Evolutionary conservation across 202 grass and related monocot species (phyloP).

Genomic region (Saccharum hybrid): DNA sequence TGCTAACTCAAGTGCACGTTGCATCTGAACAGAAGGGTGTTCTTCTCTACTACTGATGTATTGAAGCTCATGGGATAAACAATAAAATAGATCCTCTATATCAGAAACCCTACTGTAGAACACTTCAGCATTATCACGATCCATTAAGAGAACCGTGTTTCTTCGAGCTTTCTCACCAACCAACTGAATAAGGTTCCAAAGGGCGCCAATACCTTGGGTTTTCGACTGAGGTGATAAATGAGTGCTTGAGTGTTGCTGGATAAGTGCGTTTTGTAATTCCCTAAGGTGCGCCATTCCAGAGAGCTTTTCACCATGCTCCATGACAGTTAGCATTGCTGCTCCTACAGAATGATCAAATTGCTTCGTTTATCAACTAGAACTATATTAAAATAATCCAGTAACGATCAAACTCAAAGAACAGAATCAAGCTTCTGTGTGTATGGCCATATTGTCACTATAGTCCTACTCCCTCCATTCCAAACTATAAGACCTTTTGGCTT

Average conservation of each 20-base stretch:
- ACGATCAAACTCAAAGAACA: constrained; percentile 25
- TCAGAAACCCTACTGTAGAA: constrained; percentile 98
- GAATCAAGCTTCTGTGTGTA: neutral
- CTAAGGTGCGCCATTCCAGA: constrained; percentile 88
- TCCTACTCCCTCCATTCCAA: neutral
- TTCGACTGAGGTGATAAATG: constrained; percentile 61
- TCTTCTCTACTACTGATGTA: constrained; percentile 72
- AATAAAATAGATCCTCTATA: constrained; percentile 89
- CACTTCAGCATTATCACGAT: constrained; percentile 98
- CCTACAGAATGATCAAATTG: constrained; percentile 49
- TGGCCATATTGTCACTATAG: neutral
- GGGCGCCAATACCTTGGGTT: constrained; percentile 56
- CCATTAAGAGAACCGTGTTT: constrained; percentile 93
- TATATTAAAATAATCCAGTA: constrained; percentile 12
- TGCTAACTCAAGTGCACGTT: constrained; percentile 75
- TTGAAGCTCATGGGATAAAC: constrained; percentile 81
- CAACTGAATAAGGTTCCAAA: constrained; percentile 95
- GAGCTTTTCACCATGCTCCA: constrained; percentile 98
- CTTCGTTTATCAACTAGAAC: constrained; percentile 26
- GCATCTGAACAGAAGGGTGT: constrained; percentile 66
- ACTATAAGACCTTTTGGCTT: neutral
- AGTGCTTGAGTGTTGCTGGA: constrained; percentile 54
- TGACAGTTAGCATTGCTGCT: constrained; percentile 81
- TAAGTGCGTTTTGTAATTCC: constrained; percentile 86
- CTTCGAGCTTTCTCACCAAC: constrained; percentile 96